phyloP scores from a whole-genome alignment of 305 asterid species.

The Fraxinus sp. region DNA sequence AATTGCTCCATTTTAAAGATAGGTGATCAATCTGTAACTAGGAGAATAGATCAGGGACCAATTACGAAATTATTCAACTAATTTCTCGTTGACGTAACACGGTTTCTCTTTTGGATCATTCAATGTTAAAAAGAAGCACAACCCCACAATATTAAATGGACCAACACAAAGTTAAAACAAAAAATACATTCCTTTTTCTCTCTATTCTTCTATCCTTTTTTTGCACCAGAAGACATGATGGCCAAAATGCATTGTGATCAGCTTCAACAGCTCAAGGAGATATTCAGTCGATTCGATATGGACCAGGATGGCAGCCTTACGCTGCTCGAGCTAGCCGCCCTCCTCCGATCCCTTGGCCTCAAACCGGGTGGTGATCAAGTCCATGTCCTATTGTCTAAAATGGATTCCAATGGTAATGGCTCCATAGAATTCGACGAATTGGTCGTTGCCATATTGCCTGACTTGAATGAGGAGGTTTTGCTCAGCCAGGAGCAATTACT shows the following conservation, averaged over 20 bases:
- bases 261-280: constrained; percentile 42
- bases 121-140: constrained; percentile 18
- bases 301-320: constrained; percentile 67
- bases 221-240: constrained; percentile 18
- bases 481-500: constrained; percentile 43
- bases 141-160: constrained; percentile 29
- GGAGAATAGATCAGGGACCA: background rate
- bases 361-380: constrained; percentile 55
- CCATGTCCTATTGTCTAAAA: constrained; percentile 39
- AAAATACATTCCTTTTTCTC: background rate
- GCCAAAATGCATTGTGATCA: constrained; percentile 34
- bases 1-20: background rate
- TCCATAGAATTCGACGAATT: constrained; percentile 54
- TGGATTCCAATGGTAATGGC: constrained; percentile 62
- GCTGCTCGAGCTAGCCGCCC: constrained; percentile 56
- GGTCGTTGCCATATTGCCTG: constrained; percentile 45
- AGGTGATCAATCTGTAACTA: background rate
- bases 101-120: constrained; percentile 12
- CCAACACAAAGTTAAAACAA: background rate
- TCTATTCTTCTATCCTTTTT: background rate
- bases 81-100: background rate
- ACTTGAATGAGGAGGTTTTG: constrained; percentile 39
- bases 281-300: constrained; percentile 59
- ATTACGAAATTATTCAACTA: background rate
- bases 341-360: constrained; percentile 56